A percentile compares a stretch with the other conserved stretches of the same genome.
Conservation (phyloP, 768 basidiomycete genomes). For the Amanita molliuscula region DNA sequence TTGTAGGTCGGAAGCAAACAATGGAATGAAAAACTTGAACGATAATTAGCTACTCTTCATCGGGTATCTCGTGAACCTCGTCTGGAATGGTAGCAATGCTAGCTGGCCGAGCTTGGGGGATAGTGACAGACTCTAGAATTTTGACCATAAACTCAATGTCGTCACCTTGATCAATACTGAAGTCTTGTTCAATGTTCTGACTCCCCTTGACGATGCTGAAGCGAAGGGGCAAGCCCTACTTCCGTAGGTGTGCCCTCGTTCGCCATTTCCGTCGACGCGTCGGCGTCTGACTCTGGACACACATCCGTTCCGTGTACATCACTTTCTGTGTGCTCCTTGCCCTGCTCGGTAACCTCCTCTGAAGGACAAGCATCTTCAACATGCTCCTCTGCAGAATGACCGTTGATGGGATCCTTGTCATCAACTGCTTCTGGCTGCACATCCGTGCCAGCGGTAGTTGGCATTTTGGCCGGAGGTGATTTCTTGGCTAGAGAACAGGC, state of each 20-base stretch:
- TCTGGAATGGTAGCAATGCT: conserved; percentile 43
- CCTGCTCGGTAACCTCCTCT: not conserved
- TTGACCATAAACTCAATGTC: conserved; percentile 60
- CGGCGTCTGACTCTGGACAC: not conserved
- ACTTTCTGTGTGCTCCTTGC: not conserved
- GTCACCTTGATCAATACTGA: conserved; percentile 12
- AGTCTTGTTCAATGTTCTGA: not conserved
- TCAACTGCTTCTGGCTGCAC: not conserved
- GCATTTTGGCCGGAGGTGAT: conserved; percentile 12
- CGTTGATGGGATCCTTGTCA: not conserved
- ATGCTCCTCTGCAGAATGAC: not conserved
- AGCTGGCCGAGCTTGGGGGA: conserved; percentile 28
- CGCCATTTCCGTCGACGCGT: not conserved
- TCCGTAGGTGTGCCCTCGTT: not conserved
- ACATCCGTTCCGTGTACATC: not conserved
- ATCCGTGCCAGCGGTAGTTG: conserved; percentile 10
- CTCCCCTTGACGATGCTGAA: not conserved
- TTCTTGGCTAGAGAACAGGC: conserved; percentile 13
- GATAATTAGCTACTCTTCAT: conserved; percentile 29
- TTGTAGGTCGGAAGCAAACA: not conserved
- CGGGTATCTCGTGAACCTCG: conserved; percentile 43
- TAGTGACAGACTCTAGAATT: conserved; percentile 41
- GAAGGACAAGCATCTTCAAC: not conserved
- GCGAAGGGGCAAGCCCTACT: not conserved
- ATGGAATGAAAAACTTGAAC: not conserved